Evolutionary conservation across 139 green algal genomes (phyloP), one percentile per base, ranked within the genome.

Genomic region (Ettlia oleoabundans): DNA sequence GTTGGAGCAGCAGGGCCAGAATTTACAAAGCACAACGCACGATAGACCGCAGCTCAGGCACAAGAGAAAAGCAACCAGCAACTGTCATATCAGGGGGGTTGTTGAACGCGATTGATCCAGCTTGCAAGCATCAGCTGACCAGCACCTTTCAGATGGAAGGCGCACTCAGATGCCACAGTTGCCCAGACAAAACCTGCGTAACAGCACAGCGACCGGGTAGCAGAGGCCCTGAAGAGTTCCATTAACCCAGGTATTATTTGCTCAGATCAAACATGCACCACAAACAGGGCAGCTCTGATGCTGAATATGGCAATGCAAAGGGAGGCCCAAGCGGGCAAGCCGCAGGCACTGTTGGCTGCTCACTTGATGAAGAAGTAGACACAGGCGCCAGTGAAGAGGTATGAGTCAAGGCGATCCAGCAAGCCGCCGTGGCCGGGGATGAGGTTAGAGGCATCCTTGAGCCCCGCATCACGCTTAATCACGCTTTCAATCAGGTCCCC

Each of bases 401-500:
- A 99, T 65, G 82, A 93, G 90, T 99, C 96, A 38, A 98, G 93
- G 21, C 96, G 90, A 86, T 99, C 96, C 67, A 99, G 88, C 70
- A 99, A 86, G 21, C 96, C 96, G 51, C 96, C 97, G 86, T 99
- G 97, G 8, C 97, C 97, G 7, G 97, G 97, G 76, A 99, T 98
- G 7, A 99, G 86, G 83, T 96, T 89, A 51, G 94, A 94, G 53
- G 92, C 94, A 83, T 98, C 95, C 91, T 99, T 99, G 6, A 72
- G 65, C 52, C 94, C 95, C 19, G 97, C 97, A 37, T 98, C 95
- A 5, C 97, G 90, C 91, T 99, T 99, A 88, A 99, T 97, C 77
- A 98, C 94, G 13, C 86, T 95, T 88, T 99, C 97, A n/a, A 98
- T 97, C 43, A 99, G 88, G 84, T 99, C 97, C 3, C 97, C 97